Percentiles rank a stretch among this genome's conserved stretches.
phyloP scores from a whole-genome alignment of 805 yeast species.

The Lachancea cidri region DNA sequence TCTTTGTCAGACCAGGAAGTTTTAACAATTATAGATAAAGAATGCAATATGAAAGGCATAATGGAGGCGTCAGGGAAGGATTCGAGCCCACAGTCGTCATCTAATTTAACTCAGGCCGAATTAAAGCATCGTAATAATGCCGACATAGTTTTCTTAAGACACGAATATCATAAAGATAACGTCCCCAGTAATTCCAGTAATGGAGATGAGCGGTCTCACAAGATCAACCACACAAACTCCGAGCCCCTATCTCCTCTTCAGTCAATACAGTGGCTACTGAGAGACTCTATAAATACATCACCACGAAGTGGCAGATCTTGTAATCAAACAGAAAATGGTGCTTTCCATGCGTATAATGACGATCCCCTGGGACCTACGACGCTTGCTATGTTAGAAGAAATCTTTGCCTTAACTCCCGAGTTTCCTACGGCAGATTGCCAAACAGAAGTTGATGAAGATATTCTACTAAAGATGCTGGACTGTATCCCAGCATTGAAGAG shows the following conservation, averaged over 20 bases:
- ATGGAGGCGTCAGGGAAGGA: no score
- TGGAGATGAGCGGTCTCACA: no score
- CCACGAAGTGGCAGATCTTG: conserved; percentile 4
- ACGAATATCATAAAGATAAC: no score
- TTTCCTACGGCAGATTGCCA: conserved; percentile 8
- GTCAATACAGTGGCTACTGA: conserved; percentile 8
- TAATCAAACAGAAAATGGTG: conserved; percentile 10
- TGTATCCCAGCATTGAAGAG: conserved; percentile 4
- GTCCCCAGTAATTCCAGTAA: no score
- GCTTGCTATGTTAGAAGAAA: conserved; percentile 8
- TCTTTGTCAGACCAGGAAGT: no score
- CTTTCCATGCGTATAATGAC: conserved; percentile 7
- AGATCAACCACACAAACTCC: no score
- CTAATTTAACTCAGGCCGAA: no score
- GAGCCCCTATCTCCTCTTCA: conserved; percentile 2
- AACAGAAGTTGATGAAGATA: conserved; percentile 8
- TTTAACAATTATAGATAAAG: no score
- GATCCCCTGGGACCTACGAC: conserved; percentile 8
- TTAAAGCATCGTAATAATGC: no score
- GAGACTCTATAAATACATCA: conserved; percentile 1
- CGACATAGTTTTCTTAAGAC: no score
- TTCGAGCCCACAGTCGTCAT: no score
- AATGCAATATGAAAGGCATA: no score
- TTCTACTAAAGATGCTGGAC: conserved; percentile 4
- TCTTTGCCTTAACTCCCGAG: conserved; percentile 9